Evolutionary conservation across 257 asterid species (phyloP).

Genomic region (Nicotiana sylvestris): DNA sequence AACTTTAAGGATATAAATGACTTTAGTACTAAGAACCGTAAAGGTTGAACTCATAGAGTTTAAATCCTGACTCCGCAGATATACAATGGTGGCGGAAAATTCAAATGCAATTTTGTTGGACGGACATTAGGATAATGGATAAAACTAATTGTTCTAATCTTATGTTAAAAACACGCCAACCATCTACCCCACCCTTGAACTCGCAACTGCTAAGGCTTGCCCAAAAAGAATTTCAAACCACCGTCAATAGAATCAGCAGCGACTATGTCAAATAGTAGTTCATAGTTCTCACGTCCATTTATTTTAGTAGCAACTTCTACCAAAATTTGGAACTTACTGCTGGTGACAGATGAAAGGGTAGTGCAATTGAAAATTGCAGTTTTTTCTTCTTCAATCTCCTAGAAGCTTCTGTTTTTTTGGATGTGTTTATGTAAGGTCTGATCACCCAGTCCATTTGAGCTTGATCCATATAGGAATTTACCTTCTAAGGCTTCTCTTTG

Average conservation of each 20-base stretch:
- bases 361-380: background rate
- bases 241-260: background rate
- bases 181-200: too few relatives aligned
- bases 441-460: slow-evolving; percentile 66
- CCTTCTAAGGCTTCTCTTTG: slow-evolving; percentile 37
- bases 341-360: background rate
- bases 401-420: slow-evolving; percentile 40
- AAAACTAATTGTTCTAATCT: background rate
- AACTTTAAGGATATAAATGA: too few relatives aligned
- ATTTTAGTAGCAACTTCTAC: background rate
- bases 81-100: background rate
- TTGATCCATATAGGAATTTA: slow-evolving; percentile 26
- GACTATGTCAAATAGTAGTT: background rate
- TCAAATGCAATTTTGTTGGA: background rate
- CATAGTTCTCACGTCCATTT: background rate
- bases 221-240: background rate
- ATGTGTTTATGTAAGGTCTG: slow-evolving; percentile 56
- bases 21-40: too few relatives aligned
- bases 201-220: background rate
- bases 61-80: too few relatives aligned
- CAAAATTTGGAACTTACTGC: background rate
- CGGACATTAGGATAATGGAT: background rate
- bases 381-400: slow-evolving; percentile 29
- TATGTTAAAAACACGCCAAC: too few relatives aligned
- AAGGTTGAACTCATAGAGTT: too few relatives aligned